Evolutionary conservation across 352 stramenopile genomes (phyloP), one percentile per base, ranked within the genome.

Genomic region (Globisporangium cederbergense): DNA sequence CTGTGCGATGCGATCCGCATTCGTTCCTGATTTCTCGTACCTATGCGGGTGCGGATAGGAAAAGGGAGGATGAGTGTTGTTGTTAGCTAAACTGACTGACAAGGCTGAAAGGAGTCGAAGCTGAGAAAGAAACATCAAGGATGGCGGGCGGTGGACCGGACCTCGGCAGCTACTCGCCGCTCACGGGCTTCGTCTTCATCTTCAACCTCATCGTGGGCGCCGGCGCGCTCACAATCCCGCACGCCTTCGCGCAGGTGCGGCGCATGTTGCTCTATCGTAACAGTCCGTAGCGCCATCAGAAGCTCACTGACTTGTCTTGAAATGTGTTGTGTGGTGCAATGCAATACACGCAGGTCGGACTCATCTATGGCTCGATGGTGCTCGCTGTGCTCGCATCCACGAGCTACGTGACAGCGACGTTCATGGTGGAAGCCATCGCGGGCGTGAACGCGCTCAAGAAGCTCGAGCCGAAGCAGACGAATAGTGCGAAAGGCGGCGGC

Each of bases 151-250:
- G 63, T n/a, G 76, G 75, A 57, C 72, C 68, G 6, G 75, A 55
- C 62, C 78, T 80, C 55, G 81, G 83, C 16, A 90, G 79, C 73
- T 95, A 95, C 74, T 93, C 87, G 68, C 85, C 86, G 65, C 71
- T 89, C 54, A 96, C 88, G 67, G 88, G 86, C 73, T 96, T 96
- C 65, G 77, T 96, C n/a, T 96, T 96, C 76, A 89, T 96, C 72
- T 95, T 96, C 73, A 96, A 96, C 73, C 86, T 95, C 66, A 94
- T 96, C 64, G 88, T 96, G 32, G 88, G 86, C 54, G 86, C 88
- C 34, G 88, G 88, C 40, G 88, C 86, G 60, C 83, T 96, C 58
- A 96, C 86, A 16, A 96, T 96, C 58, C 87, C 87, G 32, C 87
- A 90, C 62, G 81, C 87, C 20, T 96, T 96, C 68, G 85, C 79